Conservation (phyloP, 352 stramenopile species). For the Globisporangium paroecandrum region DNA sequence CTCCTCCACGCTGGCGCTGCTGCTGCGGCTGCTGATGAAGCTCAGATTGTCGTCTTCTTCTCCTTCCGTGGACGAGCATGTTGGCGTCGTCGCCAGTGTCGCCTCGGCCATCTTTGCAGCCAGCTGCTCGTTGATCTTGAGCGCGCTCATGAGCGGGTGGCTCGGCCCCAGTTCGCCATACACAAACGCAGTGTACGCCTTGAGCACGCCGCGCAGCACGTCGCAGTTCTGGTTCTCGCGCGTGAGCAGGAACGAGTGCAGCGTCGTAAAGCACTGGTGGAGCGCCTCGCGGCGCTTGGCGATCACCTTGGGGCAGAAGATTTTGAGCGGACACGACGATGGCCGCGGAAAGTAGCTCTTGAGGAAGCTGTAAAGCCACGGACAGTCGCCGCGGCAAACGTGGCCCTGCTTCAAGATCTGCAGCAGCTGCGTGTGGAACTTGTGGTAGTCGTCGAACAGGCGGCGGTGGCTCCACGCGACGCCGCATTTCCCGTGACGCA, state of each 20-base stretch:
- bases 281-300: conserved; percentile 15
- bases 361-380: conserved; percentile 22
- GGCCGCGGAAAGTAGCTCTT: conserved; percentile 19
- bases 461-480: conserved; percentile 11
- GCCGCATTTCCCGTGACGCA: conserved; percentile 9
- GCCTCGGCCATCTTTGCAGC: not conserved
- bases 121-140: conserved; percentile 10
- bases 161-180: conserved; percentile 11
- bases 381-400: conserved; percentile 15
- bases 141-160: conserved; percentile 8
- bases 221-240: conserved; percentile 19
- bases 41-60: conserved; percentile 1
- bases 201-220: conserved; percentile 10
- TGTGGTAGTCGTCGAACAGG: not conserved
- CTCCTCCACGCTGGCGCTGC: not conserved
- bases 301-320: conserved; percentile 4
- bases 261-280: conserved; percentile 13
- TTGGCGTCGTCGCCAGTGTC: not conserved
- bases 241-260: conserved; percentile 14
- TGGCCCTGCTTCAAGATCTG: conserved; percentile 11
- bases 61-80: not conserved
- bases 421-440: conserved; percentile 8
- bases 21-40: conserved; percentile 2
- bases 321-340: conserved; percentile 12
- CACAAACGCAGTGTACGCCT: conserved; percentile 13